Base-by-base conservation (phyloP, 2,329 filamentous ascomycete genomes). In the Spiromastix sp. region DNA sequence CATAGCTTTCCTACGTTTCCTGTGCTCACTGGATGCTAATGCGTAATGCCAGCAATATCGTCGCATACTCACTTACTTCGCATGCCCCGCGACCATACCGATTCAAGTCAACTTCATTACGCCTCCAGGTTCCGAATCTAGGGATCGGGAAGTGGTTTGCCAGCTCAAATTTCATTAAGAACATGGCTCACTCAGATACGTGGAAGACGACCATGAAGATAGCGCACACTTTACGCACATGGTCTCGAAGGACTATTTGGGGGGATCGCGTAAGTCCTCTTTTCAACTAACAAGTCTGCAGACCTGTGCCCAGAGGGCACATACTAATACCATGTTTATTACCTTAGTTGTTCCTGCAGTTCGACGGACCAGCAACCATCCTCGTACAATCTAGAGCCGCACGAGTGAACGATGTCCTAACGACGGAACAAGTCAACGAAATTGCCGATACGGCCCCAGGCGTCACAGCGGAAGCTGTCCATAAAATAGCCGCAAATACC, bases 331-430 rank as follows among this genome's bases (percentile, higher is more conserved):
- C 21, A 7, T 24, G 21, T 7, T 34, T 17, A 15, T 5, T 20
- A 9, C n/a, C 26, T 8, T 41, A 77, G 61, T 68, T 96, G 17
- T 96, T 96, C 60, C 66, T 98, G 20, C 82, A 84, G 52, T 95
- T 98, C 55, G 74, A 79, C 38, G 91, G 91, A 0, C 91, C 91
- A 2, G 75, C 74, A 4, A 95, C 83, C 2, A 74, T 98, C 32
- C 70, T 96, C 28, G 67, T 98, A 50, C 93, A 93, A 44, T 93
- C 85, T 34, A 77, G 89, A n/a, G 86, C 79, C 10, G 75, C 84
- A 15, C 72, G 81, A 11, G 64, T 93, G 28, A 77, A 75, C 35
- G 89, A 98, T 45, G 74, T 83, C 2, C 66, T 98, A 45, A 84
- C 79, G 4, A 68, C 71, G 18, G 73, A 79, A 32, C 80, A 98